phyloP scores from a whole-genome alignment of 495 filamentous ascomycete species.

The Hyaloscypha variabilis region DNA sequence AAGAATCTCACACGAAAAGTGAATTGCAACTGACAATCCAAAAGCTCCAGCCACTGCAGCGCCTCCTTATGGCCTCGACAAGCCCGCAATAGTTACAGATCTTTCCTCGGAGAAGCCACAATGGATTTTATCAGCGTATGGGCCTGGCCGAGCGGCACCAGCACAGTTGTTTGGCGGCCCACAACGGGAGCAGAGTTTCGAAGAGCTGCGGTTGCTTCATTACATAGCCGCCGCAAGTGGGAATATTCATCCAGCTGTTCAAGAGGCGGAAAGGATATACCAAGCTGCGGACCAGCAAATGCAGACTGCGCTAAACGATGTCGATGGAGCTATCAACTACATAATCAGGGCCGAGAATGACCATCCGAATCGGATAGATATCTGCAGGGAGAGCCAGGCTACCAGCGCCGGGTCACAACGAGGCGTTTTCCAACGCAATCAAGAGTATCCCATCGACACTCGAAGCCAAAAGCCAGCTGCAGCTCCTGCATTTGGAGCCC shows the following conservation, averaged over 20 bases:
- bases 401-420: not conserved
- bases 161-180: slow-evolving; percentile 79
- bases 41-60: slow-evolving; percentile 6
- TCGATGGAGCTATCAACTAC: slow-evolving; percentile 73
- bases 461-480: slow-evolving; percentile 14
- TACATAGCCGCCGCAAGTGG: slow-evolving; percentile 60
- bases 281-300: slow-evolving; percentile 69
- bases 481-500: slow-evolving; percentile 12
- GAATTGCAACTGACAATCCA: slow-evolving; percentile 38
- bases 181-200: slow-evolving; percentile 78
- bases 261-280: slow-evolving; percentile 63
- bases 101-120: slow-evolving; percentile 68
- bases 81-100: slow-evolving; percentile 61
- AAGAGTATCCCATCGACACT: slow-evolving; percentile 19
- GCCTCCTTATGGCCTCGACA: slow-evolving; percentile 41
- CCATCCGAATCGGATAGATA: slow-evolving; percentile 82
- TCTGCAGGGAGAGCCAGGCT: slow-evolving; percentile 47
- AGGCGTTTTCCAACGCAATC: not conserved
- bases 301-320: slow-evolving; percentile 62
- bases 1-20: slow-evolving; percentile 23
- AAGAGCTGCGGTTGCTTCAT: slow-evolving; percentile 76
- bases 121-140: slow-evolving; percentile 87
- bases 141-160: slow-evolving; percentile 70
- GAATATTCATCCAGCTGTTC: slow-evolving; percentile 65
- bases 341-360: slow-evolving; percentile 66